Percentiles rank a stretch among this genome's conserved stretches.
These are phyloP conservation scores for Neopestalotiopsis rosae DNA, from an alignment of 2,329 filamentous ascomycete genomes.

Conservation along the genomic window DNA sequence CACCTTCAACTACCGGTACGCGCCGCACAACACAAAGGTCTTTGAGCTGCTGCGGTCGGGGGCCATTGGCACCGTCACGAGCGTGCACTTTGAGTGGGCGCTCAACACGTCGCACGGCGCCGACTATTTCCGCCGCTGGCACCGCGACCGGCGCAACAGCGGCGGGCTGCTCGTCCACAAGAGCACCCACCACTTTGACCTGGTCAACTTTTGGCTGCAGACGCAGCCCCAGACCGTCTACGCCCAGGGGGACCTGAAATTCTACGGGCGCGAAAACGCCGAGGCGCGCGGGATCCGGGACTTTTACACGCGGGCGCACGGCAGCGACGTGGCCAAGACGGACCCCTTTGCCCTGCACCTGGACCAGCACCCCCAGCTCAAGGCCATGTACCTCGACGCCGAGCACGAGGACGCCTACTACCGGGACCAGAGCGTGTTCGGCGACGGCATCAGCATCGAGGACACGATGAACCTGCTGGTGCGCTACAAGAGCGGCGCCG, in stretches of 20 bases:
- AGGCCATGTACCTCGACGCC: conserved; percentile 64
- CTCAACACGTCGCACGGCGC: conserved; percentile 66
- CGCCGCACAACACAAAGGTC: conserved; percentile 68
- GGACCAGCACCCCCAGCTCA: conserved; percentile 56
- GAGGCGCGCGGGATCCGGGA: conserved; percentile 55
- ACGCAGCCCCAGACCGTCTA: conserved; percentile 61
- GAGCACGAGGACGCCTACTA: conserved; percentile 68
- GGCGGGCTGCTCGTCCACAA: conserved; percentile 67
- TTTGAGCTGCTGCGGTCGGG: conserved; percentile 58
- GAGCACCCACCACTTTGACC: conserved; percentile 67
- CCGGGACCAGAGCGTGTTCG: conserved; percentile 66
- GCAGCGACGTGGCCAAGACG: conserved; percentile 52
- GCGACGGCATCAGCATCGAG: conserved; percentile 68
- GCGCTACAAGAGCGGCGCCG: conserved; percentile 59
- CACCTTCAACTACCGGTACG: conserved; percentile 69
- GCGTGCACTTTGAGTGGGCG: conserved; percentile 69
- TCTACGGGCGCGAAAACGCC: conserved; percentile 67
- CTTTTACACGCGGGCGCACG: conserved; percentile 57
- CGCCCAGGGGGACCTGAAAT: conserved; percentile 62
- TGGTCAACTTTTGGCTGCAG: conserved; percentile 67
- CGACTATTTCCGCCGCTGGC: conserved; percentile 69
- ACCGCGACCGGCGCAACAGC: conserved; percentile 64
- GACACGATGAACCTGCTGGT: conserved; percentile 68
- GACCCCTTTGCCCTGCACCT: conserved; percentile 67
- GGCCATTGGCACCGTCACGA: conserved; percentile 61